phyloP scores from a whole-genome alignment of 306 rosid species.

The Argentina anserina region DNA sequence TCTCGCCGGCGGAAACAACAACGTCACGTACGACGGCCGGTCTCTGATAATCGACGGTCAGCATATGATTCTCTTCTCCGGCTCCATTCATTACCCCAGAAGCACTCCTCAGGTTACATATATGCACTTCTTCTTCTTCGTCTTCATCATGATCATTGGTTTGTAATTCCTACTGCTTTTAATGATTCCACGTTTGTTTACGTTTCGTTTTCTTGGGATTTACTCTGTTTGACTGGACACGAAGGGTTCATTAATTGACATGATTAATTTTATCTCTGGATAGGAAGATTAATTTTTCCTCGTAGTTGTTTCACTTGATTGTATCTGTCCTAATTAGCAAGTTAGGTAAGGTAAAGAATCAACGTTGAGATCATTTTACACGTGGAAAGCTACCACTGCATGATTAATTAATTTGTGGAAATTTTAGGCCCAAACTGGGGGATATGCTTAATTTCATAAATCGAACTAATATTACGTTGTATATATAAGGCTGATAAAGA shows the following conservation, averaged over 20 bases:
- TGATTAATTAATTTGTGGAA: background rate
- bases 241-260: background rate
- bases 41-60: slow-evolving; percentile 56
- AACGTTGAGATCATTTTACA: background rate
- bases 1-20: slow-evolving; percentile 16
- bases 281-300: background rate
- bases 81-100: slow-evolving; percentile 80
- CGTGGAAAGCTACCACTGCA: background rate
- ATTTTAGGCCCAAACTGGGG: background rate
- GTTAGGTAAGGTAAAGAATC: background rate
- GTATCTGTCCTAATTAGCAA: background rate
- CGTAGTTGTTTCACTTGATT: too few relatives aligned
- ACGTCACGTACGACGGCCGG: slow-evolving; percentile 61
- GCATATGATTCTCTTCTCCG: slow-evolving; percentile 68
- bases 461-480: background rate
- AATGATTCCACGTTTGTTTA: background rate
- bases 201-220: background rate
- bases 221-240: background rate
- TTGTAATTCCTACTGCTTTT: background rate
- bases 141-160: background rate
- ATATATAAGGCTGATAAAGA: background rate
- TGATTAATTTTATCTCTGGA: background rate
- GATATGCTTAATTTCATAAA: background rate
- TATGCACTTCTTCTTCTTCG: background rate
- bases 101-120: slow-evolving; percentile 69